A percentile compares a stretch with the other conserved stretches of the same genome.
phyloP scores from a whole-genome alignment of 1,284 basidiomycete species.

The Rugosomyces carneus region DNA sequence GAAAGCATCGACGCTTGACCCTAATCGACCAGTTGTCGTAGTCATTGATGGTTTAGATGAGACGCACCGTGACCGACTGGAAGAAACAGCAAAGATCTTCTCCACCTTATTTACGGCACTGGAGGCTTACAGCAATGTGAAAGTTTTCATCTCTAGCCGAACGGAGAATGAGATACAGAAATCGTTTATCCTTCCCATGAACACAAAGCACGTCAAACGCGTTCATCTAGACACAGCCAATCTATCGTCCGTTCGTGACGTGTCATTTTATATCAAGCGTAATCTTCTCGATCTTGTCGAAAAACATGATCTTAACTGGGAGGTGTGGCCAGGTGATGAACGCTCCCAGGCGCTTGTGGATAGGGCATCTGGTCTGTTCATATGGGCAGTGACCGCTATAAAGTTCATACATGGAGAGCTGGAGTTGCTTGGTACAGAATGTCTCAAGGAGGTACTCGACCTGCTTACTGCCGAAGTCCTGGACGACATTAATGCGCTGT shows the following conservation, averaged over 20 bases:
- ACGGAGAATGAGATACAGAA: no score
- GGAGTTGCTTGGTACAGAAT: neutral
- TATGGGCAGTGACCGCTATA: no score
- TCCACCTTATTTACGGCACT: conserved; percentile 6
- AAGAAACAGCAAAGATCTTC: conserved; percentile 8
- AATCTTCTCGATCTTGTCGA: no score
- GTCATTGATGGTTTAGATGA: conserved; percentile 14
- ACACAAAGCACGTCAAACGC: conserved; percentile 7
- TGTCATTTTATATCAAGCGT: no score
- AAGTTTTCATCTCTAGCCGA: conserved; percentile 10
- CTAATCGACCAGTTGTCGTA: conserved; percentile 6
- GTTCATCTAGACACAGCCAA: conserved; percentile 9
- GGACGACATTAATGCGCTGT: conserved; percentile 4
- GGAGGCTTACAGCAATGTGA: conserved; percentile 3
- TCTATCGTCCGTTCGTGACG: no score
- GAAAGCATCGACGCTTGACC: conserved; percentile 5
- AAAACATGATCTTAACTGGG: no score
- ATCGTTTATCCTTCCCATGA: neutral
- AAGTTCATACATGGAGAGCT: neutral
- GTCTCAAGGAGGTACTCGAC: conserved; percentile 2
- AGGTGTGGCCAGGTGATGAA: neutral
- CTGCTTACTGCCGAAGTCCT: conserved; percentile 2
- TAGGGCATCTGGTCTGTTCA: conserved; percentile 13
- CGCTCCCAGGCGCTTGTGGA: conserved; percentile 3
- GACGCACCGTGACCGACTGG: conserved; percentile 7